phyloP scores from a whole-genome alignment of 2,329 filamentous ascomycete species.

The Fusarium luffae region DNA sequence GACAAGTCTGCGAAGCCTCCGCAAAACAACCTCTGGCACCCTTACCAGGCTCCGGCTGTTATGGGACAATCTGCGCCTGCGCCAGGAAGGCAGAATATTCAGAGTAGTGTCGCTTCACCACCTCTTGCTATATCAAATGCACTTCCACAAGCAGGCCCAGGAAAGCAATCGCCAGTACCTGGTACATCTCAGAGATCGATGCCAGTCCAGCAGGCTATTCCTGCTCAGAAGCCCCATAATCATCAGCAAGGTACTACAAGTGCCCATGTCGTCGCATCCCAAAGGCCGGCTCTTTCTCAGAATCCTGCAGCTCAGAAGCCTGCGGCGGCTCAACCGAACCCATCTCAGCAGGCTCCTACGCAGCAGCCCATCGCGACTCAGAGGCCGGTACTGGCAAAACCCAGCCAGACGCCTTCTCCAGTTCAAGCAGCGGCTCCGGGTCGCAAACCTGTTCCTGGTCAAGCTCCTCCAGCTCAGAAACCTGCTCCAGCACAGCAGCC shows the following conservation, averaged over 20 bases:
- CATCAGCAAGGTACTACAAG: not conserved
- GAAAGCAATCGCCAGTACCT: not conserved
- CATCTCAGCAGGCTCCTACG: not conserved
- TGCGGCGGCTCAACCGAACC: not conserved
- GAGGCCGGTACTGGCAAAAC: not conserved
- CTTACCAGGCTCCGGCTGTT: not conserved
- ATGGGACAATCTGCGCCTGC: no score
- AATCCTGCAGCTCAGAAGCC: not conserved
- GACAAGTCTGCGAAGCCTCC: not conserved
- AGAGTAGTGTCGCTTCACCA: not conserved
- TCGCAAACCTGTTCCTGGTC: not conserved
- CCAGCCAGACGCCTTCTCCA: not conserved
- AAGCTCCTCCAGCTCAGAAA: not conserved
- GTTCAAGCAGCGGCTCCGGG: not conserved
- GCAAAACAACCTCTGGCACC: not conserved
- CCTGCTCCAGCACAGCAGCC: not conserved
- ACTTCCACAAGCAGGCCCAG: not conserved
- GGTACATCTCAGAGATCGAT: not conserved
- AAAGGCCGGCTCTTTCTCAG: not conserved
- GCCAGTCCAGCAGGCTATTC: accelerated
- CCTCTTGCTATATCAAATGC: not conserved
- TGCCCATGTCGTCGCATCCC: not conserved
- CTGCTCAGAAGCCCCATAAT: not conserved
- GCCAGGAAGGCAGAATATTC: not conserved
- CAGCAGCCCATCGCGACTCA: not conserved